phyloP scores from a whole-genome alignment of 495 filamentous ascomycete species.

The Hypoxylon lienhwacheense region DNA sequence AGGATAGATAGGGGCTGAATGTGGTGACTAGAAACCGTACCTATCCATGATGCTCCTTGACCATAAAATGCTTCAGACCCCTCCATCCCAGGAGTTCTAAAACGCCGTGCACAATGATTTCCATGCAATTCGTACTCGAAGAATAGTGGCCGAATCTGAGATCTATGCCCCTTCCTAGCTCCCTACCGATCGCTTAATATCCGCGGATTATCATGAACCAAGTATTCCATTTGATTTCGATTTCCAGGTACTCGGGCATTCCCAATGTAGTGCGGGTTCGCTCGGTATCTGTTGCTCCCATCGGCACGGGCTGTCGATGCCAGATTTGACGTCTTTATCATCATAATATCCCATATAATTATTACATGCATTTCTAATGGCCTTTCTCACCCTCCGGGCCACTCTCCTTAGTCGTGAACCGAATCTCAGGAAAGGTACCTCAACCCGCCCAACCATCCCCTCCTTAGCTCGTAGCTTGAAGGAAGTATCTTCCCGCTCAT shows the following conservation, averaged over 20 bases:
- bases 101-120: slow-evolving; percentile 18
- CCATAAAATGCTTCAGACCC: slow-evolving; percentile 16
- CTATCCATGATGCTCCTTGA: slow-evolving; percentile 14
- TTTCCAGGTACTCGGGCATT: not conserved
- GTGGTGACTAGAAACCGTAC: not conserved
- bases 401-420: not conserved
- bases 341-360: slow-evolving; percentile 26
- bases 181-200: not conserved
- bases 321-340: not conserved
- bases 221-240: not conserved
- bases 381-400: not conserved
- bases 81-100: not conserved
- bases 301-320: not conserved
- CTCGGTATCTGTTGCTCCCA: not conserved
- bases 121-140: slow-evolving; percentile 1
- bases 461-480: slow-evolving; percentile 4
- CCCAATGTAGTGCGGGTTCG: not conserved
- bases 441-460: slow-evolving; percentile 2
- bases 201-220: not conserved
- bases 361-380: slow-evolving; percentile 14
- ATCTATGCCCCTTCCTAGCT: not conserved
- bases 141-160: not conserved
- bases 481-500: slow-evolving; percentile 9
- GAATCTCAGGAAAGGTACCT: slow-evolving; percentile 8
- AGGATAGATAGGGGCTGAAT: slow-evolving; percentile 1